Percentiles rank a stretch among this genome's conserved stretches.
Conservation (phyloP, 2,329 filamentous ascomycete genomes). For the Raffaelea ambrosiae region DNA sequence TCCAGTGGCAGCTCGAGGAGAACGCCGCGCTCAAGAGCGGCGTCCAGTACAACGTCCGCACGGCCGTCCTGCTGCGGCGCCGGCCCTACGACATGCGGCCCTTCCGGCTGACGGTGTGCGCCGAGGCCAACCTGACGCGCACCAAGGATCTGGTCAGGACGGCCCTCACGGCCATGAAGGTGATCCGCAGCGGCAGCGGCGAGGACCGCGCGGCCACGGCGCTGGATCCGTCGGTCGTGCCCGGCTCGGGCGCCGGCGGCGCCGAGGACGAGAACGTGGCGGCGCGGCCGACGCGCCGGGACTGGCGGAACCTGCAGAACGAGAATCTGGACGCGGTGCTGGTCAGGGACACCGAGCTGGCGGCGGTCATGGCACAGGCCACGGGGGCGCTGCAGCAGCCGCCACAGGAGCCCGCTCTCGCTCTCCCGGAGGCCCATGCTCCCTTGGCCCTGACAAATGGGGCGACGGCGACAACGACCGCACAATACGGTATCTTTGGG, state of each 20-base stretch:
- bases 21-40: not conserved
- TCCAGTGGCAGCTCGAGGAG: not conserved
- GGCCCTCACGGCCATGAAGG: not conserved
- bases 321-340: not conserved
- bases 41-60: slow-evolving; percentile 13
- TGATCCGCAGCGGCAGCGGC: not conserved
- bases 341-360: no score
- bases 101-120: not conserved
- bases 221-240: not conserved
- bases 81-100: slow-evolving; percentile 13
- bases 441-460: no score
- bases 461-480: no score
- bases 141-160: not conserved
- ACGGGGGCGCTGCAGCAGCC: no score
- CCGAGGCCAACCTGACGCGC: not conserved
- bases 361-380: no score
- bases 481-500: no score
- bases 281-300: not conserved
- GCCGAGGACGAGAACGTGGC: not conserved
- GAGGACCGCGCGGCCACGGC: not conserved
- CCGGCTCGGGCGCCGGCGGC: not conserved
- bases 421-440: no score
- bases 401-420: no score
- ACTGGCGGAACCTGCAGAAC: not conserved
- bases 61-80: slow-evolving; percentile 44